Evolutionary conservation across 2,329 filamentous ascomycete species (phyloP), one percentile per base, ranked within the genome.

Genomic region (Neonectria hederae): DNA sequence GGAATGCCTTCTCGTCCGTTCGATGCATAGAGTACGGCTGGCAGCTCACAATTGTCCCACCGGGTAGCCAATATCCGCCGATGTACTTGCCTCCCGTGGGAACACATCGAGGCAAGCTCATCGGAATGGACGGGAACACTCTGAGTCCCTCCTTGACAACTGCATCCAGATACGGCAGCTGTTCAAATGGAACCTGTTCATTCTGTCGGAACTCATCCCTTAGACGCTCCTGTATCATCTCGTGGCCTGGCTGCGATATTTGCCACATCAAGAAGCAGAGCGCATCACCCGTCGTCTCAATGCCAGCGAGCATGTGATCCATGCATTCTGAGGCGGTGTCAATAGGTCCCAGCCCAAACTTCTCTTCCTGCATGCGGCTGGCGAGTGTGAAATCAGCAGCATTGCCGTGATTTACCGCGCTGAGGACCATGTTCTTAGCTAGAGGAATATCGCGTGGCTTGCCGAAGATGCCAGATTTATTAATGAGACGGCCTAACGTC

Each of bases 231-330:
- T 65, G 62, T 0, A 63, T 43, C 14, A 43, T 28, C n/a, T 38
- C 45, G n/a, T 68, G 58, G 2, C 59, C 48, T 8, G 62, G 65
- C 11, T 68, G 67, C 3, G 68, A 70, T 19, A 70, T 52, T 28
- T 70, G 56, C 62, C 67, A 70, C 62, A 69, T 63, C 19, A 69
- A 32, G 28, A 70, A 71, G 43, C 68, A 71, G 2, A 71, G 43
- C 0, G 69, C 59, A 28, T 71, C 69, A 4, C 69, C 69, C 1
- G 69, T 71, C 2, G 69, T 71, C 42, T 70, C 69, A 5, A 71
- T 71, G 1, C 69, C 69, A 0, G 69, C 69, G 1, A 61, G 45
- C 30, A 63, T 71, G 21, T 71, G 69, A 21, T 71, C 68, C 56
- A 67, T 59, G 2, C 69, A 71, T 42, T 71, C 69, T 1, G 69